phyloP scores from a whole-genome alignment of 164 flowering plant species.

The Dillenia suffruticosa region DNA sequence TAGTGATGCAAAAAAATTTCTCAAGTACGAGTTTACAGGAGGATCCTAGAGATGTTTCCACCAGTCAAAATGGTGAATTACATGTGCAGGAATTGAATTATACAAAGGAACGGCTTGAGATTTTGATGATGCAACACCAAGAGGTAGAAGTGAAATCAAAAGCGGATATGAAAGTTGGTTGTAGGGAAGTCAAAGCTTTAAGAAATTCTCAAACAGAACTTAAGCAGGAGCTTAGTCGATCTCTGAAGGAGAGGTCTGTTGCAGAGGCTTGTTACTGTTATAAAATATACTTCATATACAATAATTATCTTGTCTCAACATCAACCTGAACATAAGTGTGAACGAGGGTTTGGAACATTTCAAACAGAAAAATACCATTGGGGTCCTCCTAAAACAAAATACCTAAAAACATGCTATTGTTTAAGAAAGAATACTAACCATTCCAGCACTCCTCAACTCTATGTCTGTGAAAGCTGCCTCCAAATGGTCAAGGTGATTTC shows the following conservation, averaged over 20 bases:
- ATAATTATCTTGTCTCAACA: no score
- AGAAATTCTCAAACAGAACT: conserved; percentile 67
- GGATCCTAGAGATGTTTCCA: conserved; percentile 30
- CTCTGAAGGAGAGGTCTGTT: conserved; percentile 53
- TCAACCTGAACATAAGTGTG: no score
- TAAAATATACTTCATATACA: no score
- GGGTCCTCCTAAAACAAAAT: no score
- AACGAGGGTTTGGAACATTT: no score
- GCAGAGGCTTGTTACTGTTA: conserved; percentile 39
- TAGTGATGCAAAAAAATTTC: conserved; percentile 23
- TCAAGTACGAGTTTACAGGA: conserved; percentile 48
- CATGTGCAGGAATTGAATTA: conserved; percentile 59
- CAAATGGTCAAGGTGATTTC: no score
- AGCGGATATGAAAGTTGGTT: conserved; percentile 85
- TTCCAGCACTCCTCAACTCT: conserved; percentile 98
- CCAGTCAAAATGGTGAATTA: conserved; percentile 38
- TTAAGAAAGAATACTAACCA: conserved; percentile 40
- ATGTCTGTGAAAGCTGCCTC: conserved; percentile 98
- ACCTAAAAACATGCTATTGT: no score
- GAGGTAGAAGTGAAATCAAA: conserved; percentile 79
- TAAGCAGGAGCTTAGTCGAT: conserved; percentile 62
- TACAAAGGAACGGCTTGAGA: conserved; percentile 55
- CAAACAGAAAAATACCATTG: no score
- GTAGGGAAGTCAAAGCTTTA: conserved; percentile 89
- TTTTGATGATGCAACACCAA: conserved; percentile 50